Conservation (phyloP, 2,329 filamentous ascomycete genomes). For the Stagonosporopsis chrysanthemi region DNA sequence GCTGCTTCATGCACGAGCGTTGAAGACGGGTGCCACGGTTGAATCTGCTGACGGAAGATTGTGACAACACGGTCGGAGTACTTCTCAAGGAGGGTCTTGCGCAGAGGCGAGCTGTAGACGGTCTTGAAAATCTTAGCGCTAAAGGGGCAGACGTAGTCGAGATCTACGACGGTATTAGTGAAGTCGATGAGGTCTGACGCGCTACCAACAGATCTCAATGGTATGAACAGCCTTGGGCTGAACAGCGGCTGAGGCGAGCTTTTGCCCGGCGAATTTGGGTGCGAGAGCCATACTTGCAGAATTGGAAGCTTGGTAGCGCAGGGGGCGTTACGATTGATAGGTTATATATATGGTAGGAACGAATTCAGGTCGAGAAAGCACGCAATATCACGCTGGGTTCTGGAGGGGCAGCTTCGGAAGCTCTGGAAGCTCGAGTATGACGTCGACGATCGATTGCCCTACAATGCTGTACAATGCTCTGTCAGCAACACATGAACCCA, state of each 20-base stretch:
- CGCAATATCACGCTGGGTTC: conserved; percentile 21
- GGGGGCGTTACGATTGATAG: too few relatives aligned
- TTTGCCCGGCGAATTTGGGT: conserved; percentile 78
- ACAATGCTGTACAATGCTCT: neutral
- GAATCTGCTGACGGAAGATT: conserved; percentile 89
- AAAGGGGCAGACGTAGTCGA: conserved; percentile 92
- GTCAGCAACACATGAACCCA: neutral
- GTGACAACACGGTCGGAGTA: conserved; percentile 71
- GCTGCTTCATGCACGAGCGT: conserved; percentile 78
- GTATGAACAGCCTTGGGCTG: conserved; percentile 59
- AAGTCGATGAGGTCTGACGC: neutral
- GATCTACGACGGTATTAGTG: conserved; percentile 55
- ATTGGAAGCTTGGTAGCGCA: neutral
- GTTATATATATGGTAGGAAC: neutral
- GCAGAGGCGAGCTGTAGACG: conserved; percentile 67
- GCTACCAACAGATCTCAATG: conserved; percentile 58
- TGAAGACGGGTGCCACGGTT: conserved; percentile 91
- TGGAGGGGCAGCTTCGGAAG: conserved; percentile 27
- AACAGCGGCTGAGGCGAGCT: conserved; percentile 60
- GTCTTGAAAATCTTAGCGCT: conserved; percentile 79
- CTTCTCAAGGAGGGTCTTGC: conserved; percentile 70
- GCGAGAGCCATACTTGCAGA: conserved; percentile 70
- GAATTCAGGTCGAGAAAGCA: conserved; percentile 20
- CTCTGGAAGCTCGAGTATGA: conserved; percentile 27
- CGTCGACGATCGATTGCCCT: conserved; percentile 14